These are phyloP conservation scores for Neurospora tetrasperma DNA, from an alignment of 495 filamentous ascomycete genomes.

Conservation along the genomic window DNA sequence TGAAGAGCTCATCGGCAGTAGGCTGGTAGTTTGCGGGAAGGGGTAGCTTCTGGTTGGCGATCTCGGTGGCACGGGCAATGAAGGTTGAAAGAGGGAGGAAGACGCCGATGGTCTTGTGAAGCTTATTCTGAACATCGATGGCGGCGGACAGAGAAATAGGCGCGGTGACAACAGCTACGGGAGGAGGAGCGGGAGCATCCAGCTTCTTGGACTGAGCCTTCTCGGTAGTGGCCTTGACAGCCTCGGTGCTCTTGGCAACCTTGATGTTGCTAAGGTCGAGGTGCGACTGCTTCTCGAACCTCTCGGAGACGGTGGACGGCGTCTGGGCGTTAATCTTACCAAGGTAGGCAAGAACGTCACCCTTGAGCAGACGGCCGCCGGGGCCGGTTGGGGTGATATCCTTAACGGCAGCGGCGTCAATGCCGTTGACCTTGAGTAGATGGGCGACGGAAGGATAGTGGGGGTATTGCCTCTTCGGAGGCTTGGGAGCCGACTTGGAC, in stretches of 20 bases:
- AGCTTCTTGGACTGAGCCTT: constrained; percentile 23
- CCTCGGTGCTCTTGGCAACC: constrained; percentile 49
- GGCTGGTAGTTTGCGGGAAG: constrained; percentile 47
- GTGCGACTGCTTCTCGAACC: constrained; percentile 64
- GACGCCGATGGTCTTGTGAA: constrained; percentile 64
- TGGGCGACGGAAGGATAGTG: constrained; percentile 78
- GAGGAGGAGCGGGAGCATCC: constrained; percentile 26
- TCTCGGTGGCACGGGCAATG: constrained; percentile 66
- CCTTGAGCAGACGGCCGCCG: constrained; percentile 83
- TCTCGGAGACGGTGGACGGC: constrained; percentile 55
- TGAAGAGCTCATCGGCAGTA: constrained; percentile 74
- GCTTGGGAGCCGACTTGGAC: constrained; percentile 30
- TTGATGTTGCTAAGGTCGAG: constrained; percentile 95
- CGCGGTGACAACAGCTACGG: constrained; percentile 49
- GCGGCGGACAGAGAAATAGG: constrained; percentile 71
- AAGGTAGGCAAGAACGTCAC: constrained; percentile 86
- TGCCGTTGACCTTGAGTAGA: constrained; percentile 64
- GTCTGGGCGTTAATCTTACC: constrained; percentile 61
- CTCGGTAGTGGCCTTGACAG: constrained; percentile 30
- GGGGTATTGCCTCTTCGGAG: constrained; percentile 63
- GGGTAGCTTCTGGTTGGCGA: constrained; percentile 82
- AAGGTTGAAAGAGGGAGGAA: constrained; percentile 80
- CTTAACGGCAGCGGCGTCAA: constrained; percentile 59
- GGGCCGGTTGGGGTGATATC: constrained; percentile 83
- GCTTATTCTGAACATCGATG: constrained; percentile 64